These are phyloP conservation scores for Talaromyces islandicus DNA, from an alignment of 2,329 filamentous ascomycete genomes.

Conservation along the genomic window DNA sequence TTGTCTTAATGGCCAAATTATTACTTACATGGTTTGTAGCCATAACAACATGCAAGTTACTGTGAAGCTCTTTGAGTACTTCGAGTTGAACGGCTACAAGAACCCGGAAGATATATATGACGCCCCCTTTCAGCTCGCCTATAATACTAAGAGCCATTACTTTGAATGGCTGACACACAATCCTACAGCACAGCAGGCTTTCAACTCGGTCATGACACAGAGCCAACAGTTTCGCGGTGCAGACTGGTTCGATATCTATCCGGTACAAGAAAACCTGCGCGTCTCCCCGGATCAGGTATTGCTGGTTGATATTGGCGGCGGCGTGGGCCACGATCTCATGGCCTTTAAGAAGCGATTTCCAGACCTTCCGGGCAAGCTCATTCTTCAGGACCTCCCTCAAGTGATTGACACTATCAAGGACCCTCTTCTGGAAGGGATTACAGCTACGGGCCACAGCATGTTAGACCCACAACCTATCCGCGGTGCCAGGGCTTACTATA, in stretches of 20 bases:
- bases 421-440: conserved; percentile 1
- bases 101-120: conserved; percentile 21
- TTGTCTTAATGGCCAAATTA: neutral
- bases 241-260: conserved; percentile 16
- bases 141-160: conserved; percentile 17
- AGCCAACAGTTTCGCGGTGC: neutral
- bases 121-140: conserved; percentile 22
- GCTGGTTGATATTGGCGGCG: conserved; percentile 3
- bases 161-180: conserved; percentile 22
- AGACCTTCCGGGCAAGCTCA: neutral
- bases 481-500: conserved; percentile 21
- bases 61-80: conserved; percentile 19
- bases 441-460: conserved; percentile 10
- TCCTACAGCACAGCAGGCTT: conserved; percentile 15
- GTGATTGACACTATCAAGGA: conserved; percentile 1
- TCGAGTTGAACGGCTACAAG: conserved; percentile 22
- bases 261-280: conserved; percentile 10
- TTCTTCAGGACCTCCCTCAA: conserved; percentile 1
- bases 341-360: conserved; percentile 1
- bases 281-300: neutral
- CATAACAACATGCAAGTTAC: conserved; percentile 12
- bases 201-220: conserved; percentile 24
- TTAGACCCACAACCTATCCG: conserved; percentile 17
- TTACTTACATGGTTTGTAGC: neutral
- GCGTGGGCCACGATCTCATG: conserved; percentile 1